A percentile compares a stretch with the other conserved stretches of the same genome.
These are phyloP conservation scores for Primulina huaijiensis DNA, from an alignment of 257 asterid species.

Conservation along the genomic window DNA sequence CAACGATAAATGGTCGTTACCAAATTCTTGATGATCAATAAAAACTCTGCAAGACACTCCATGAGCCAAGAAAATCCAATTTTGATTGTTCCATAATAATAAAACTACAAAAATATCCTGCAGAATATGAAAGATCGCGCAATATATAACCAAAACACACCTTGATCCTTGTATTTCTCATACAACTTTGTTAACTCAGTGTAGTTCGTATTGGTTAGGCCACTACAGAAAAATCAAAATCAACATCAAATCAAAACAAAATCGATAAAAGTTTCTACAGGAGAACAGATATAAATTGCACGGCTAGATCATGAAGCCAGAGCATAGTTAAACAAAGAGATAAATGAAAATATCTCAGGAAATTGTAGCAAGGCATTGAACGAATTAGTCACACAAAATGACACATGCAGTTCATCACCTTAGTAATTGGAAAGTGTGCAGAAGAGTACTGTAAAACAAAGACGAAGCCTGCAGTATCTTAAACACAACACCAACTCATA, in stretches of 20 bases:
- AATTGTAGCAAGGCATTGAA: no score
- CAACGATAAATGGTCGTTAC: not conserved
- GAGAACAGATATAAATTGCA: not conserved
- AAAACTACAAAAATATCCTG: not conserved
- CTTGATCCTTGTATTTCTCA: conserved; percentile 72
- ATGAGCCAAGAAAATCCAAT: not conserved
- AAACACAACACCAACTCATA: no score
- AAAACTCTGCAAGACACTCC: not conserved
- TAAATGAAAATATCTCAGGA: no score
- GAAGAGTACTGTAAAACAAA: no score
- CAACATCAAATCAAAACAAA: conserved; percentile 24
- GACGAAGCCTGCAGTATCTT: no score
- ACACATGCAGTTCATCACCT: no score
- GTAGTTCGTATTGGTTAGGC: conserved; percentile 78
- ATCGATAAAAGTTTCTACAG: not conserved
- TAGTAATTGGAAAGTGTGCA: no score
- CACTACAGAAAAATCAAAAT: conserved; percentile 49
- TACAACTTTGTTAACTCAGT: conserved; percentile 65
- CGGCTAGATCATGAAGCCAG: not conserved
- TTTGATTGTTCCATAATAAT: not conserved
- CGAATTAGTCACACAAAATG: no score
- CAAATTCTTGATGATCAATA: not conserved
- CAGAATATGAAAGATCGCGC: not conserved
- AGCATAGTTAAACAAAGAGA: no score
- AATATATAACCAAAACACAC: conserved; percentile 33